Evolutionary conservation across 352 stramenopile species (phyloP).

Genomic region (Phytophthora ohioensis): DNA sequence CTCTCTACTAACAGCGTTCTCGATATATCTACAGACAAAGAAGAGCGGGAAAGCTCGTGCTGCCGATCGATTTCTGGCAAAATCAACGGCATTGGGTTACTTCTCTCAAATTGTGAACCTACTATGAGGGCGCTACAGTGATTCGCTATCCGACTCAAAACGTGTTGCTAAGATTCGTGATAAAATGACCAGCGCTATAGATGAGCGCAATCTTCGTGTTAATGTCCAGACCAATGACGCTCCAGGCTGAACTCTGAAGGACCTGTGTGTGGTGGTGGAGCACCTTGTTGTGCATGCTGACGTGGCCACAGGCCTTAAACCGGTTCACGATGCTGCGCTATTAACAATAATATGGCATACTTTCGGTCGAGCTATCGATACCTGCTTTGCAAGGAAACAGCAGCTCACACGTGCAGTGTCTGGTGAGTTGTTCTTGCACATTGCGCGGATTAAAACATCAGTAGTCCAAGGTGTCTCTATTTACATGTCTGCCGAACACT

Average conservation of each 20-base stretch:
- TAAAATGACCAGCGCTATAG: conserved; percentile 9
- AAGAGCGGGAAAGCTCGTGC: no score
- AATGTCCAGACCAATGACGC: conserved; percentile 10
- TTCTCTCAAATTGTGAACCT: not conserved
- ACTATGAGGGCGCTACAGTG: not conserved
- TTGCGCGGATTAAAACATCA: no score
- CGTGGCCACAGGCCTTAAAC: not conserved
- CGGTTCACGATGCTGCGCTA: no score
- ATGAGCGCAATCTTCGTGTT: conserved; percentile 8
- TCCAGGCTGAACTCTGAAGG: not conserved
- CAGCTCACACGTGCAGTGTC: no score
- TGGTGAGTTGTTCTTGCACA: no score
- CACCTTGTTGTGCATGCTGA: not conserved
- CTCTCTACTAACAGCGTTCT: no score
- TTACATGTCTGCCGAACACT: conserved; percentile 9
- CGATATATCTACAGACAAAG: no score
- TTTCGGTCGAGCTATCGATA: no score
- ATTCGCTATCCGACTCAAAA: not conserved
- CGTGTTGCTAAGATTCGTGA: conserved; percentile 11
- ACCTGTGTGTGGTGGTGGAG: not conserved
- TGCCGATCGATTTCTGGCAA: no score
- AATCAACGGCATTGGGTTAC: no score
- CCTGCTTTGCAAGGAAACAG: no score
- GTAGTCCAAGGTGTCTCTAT: conserved; percentile 14
- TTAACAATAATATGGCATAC: no score